Evolutionary conservation across 2,329 filamentous ascomycete species (phyloP).

Genomic region (Fusarium chaquense): DNA sequence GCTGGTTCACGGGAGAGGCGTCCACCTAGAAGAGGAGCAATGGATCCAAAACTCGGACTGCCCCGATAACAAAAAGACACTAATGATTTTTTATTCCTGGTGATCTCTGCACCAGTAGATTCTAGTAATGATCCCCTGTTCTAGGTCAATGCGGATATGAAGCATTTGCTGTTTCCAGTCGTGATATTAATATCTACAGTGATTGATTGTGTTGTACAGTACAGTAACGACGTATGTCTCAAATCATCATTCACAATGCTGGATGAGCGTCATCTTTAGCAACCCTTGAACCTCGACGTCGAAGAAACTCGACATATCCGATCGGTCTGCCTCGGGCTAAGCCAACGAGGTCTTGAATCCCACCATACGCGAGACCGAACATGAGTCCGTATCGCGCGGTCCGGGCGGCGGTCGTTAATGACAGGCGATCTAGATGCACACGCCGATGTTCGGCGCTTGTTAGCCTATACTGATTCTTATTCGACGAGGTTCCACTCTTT

Average conservation of each 20-base stretch:
- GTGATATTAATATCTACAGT: constrained; percentile 16
- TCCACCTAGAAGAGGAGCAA: constrained; percentile 25
- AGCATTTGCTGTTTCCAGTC: neutral
- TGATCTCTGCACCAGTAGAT: constrained; percentile 6
- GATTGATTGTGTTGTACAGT: neutral
- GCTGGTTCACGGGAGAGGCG: constrained; percentile 35
- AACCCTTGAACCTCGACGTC: constrained; percentile 54
- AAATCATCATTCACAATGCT: constrained; percentile 5
- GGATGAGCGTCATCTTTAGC: constrained; percentile 27
- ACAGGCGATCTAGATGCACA: constrained; percentile 75
- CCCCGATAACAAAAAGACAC: constrained; percentile 27
- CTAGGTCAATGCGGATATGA: constrained; percentile 9
- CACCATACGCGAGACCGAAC: constrained; percentile 82
- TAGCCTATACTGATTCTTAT: constrained; percentile 33
- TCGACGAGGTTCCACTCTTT: constrained; percentile 28
- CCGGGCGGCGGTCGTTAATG: constrained; percentile 78
- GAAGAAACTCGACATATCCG: constrained; percentile 78
- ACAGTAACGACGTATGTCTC: neutral
- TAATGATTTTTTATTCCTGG: constrained; percentile 21
- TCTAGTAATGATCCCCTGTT: constrained; percentile 2
- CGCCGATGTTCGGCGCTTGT: constrained; percentile 49
- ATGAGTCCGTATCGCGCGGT: constrained; percentile 84
- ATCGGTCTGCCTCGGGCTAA: constrained; percentile 77
- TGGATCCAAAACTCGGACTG: constrained; percentile 19
- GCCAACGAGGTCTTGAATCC: constrained; percentile 81